Evolutionary conservation across 2,329 filamentous ascomycete species (phyloP).

Genomic region (Colletotrichum eleusines): DNA sequence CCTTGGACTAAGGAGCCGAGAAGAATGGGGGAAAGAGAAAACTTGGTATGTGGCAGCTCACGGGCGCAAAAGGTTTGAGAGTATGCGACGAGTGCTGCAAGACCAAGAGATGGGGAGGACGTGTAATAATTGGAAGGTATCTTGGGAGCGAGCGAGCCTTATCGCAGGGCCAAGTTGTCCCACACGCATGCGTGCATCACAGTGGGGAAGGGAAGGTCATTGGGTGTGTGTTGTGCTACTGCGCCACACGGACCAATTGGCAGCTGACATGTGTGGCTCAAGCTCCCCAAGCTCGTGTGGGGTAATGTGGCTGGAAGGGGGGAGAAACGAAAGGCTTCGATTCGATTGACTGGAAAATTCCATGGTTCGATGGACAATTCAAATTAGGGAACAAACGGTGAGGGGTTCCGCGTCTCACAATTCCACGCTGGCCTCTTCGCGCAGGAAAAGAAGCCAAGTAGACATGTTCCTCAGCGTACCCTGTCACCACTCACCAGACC

Average conservation of each 20-base stretch:
- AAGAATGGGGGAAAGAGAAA: background rate
- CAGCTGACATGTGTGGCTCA: slow-evolving; percentile 27
- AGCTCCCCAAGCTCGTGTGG: slow-evolving; percentile 42
- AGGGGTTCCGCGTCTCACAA: slow-evolving; percentile 41
- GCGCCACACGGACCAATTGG: slow-evolving; percentile 16
- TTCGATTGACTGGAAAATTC: slow-evolving; percentile 39
- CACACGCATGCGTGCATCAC: slow-evolving; percentile 29
- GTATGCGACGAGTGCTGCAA: slow-evolving; percentile 35
- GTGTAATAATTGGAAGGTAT: slow-evolving; percentile 17
- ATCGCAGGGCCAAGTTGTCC: slow-evolving; percentile 19
- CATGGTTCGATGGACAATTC: slow-evolving; percentile 37
- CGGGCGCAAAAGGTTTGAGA: slow-evolving; percentile 18
- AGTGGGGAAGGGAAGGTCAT: slow-evolving; percentile 6
- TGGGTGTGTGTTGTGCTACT: background rate
- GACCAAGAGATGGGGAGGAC: slow-evolving; percentile 21
- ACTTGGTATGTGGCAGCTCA: slow-evolving; percentile 11
- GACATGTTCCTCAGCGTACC: slow-evolving; percentile 9
- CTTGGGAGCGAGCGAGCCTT: slow-evolving; percentile 16
- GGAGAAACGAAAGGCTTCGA: slow-evolving; percentile 10
- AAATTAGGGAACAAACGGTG: slow-evolving; percentile 31
- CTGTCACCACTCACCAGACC: too few relatives aligned
- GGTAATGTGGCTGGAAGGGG: slow-evolving; percentile 35
- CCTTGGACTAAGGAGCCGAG: background rate
- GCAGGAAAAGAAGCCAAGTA: slow-evolving; percentile 46
- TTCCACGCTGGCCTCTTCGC: slow-evolving; percentile 62